These are phyloP conservation scores for Mytilinidion resinicola DNA, from an alignment of 495 filamentous ascomycete species.

Conservation along the genomic window DNA sequence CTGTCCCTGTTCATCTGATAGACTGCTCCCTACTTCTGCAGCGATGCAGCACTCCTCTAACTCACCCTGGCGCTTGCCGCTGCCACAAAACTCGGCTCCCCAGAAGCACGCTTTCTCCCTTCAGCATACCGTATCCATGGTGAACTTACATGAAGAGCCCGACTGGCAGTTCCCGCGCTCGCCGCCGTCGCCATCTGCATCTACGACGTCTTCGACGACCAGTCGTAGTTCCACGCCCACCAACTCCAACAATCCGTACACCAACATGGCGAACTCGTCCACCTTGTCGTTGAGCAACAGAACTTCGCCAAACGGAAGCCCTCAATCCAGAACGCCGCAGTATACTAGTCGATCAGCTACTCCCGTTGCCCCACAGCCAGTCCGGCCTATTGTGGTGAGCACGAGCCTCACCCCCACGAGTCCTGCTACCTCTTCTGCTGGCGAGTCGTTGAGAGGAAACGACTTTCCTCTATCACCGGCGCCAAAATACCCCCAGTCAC, in stretches of 20 bases:
- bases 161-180: slow-evolving; percentile 16
- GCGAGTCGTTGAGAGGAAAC: slow-evolving; percentile 10
- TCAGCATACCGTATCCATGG: slow-evolving; percentile 23
- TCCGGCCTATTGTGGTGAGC: slow-evolving; percentile 17
- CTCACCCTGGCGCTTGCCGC: slow-evolving; percentile 20
- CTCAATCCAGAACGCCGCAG: slow-evolving; percentile 21
- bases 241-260: slow-evolving; percentile 25
- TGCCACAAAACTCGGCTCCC: neutral
- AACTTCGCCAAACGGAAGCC: slow-evolving; percentile 23
- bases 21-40: slow-evolving; percentile 12
- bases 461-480: slow-evolving; percentile 21
- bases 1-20: slow-evolving; percentile 22
- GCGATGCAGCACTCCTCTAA: slow-evolving; percentile 25
- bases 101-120: slow-evolving; percentile 16
- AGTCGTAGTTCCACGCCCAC: slow-evolving; percentile 25
- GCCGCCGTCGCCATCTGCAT: slow-evolving; percentile 23
- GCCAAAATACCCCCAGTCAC: slow-evolving; percentile 17
- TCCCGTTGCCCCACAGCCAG: slow-evolving; percentile 25
- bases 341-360: slow-evolving; percentile 26
- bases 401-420: slow-evolving; percentile 14
- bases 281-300: slow-evolving; percentile 10
- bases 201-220: slow-evolving; percentile 22
- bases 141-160: slow-evolving; percentile 23
- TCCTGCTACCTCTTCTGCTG: slow-evolving; percentile 3
- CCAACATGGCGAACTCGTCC: slow-evolving; percentile 18